Conservation (phyloP, 371 early-diverging fungal genomes). For the Rhizopus microsporus region DNA sequence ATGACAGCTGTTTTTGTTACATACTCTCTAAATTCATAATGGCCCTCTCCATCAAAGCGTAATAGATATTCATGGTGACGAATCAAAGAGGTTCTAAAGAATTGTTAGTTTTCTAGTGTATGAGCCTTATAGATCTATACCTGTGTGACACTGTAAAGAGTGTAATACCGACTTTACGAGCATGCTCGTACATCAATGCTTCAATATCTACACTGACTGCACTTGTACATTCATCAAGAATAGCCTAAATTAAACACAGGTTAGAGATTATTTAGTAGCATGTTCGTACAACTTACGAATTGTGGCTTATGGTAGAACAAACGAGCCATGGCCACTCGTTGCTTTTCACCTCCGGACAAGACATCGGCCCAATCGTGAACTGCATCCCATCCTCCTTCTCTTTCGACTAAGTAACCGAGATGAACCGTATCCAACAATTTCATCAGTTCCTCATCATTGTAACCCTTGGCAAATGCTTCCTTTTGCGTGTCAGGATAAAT, state of each 20-base stretch:
- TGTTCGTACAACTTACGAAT: constrained; percentile 53
- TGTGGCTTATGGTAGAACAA: constrained; percentile 84
- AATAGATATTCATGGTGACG: constrained; percentile 80
- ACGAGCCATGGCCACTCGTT: constrained; percentile 84
- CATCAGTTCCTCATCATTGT: constrained; percentile 64
- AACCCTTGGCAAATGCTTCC: constrained; percentile 57
- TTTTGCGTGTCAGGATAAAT: constrained; percentile 76
- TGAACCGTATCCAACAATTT: constrained; percentile 72
- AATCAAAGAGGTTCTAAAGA: constrained; percentile 49
- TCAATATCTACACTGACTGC: constrained; percentile 87
- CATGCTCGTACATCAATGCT: constrained; percentile 82
- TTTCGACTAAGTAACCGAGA: constrained; percentile 69
- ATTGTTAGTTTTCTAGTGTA: neutral
- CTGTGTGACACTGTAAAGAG: constrained; percentile 86
- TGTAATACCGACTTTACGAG: constrained; percentile 78
- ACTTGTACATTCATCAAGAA: constrained; percentile 87
- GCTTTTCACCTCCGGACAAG: constrained; percentile 83
- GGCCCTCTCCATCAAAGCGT: constrained; percentile 84
- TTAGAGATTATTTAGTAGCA: neutral
- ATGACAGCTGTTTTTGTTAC: neutral
- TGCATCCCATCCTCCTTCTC: constrained; percentile 87
- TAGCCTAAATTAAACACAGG: constrained; percentile 49
- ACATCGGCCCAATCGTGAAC: constrained; percentile 84
- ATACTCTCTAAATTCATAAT: constrained; percentile 71
- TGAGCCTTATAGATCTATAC: constrained; percentile 26